Evolutionary conservation across 1,284 basidiomycete species (phyloP), one percentile per base, ranked within the genome.

Genomic region (Cronartium quercuum): DNA sequence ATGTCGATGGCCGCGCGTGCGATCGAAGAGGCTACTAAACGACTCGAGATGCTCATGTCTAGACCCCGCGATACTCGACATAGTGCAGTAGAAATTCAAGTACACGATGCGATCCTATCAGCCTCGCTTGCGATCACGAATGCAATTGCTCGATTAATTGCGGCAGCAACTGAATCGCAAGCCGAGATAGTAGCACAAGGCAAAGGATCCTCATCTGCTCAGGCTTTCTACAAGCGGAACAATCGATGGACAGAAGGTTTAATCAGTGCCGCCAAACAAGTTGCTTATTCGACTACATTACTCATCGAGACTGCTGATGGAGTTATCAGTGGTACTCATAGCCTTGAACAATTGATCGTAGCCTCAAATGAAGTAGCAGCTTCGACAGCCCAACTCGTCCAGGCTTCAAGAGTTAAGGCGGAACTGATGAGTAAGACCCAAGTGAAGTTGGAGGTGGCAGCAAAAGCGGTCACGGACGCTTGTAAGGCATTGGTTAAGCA

Each of bases 151-250:
- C 89, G 94, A 37, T 88, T 99, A 76, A 98, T 99, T 81, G 88
- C 91, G 81, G 94, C 95, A 5, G 94, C 96, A 4, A 97, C 95
- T 1, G 95, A 95, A 66, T 94, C 91, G 62, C 96, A 99, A 83
- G 89, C 97, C 82, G 96, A 99, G 84, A 99, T 98, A 77, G 96
- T 98, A 63, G 89, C 90, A 3, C 90, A 95, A 83, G 96, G 96
- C 77, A 91, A 89, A 82, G 95, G 95, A 5, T 90, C 92, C 12
- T 92, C 89, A 82, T 88, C 92, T 34, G 88, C 85, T 24, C 93
- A 96, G 83, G 95, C 98, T 81, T 99, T 99, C 87, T 98, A 98
- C 88, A 99, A 99, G 85, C 89, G 91, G 77, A 97, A 99, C 88
- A 98, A 98, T 83, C 88, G 96, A 77, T 99, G 96, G 96, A 98